Evolutionary conservation across 371 early-diverging fungal genomes (phyloP), one percentile per base, ranked within the genome.

Genomic region (Apophysomyces ossiformis): DNA sequence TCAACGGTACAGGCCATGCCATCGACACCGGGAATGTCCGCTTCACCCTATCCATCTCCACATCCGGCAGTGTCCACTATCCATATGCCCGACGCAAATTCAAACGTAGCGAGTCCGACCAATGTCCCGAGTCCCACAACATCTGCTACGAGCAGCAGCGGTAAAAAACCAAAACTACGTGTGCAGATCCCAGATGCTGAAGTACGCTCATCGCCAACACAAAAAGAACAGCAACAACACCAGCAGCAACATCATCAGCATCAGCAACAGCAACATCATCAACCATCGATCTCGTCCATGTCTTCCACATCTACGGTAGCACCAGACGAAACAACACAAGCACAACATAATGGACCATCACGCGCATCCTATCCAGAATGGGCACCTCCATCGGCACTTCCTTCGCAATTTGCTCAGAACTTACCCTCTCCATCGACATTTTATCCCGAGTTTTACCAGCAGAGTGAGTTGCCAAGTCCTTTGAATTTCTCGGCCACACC

Each of bases 401-500:
- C 87, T 2, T 87, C 87, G 12, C 87, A 92, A 68, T 91, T 90
- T 67, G 90, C 90, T 39, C 92, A 91, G 68, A 91, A 88, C 66
- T 73, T 92, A 36, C 92, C 91, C 11, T 91, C 91, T 12, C 92
- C 92, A 4, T 88, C 89, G 4, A 85, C 90, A 1, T 92, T 92
- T 70, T 92, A 91, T 69, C 89, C 91, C 7, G 87, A 90, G 57
- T 88, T 92, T 57, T 92, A 91, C 74, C 88, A 87, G 60, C 87
- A 82, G 61, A 83, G 73, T 69, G 89, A 87, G 60, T 69, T 83
- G 57, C 87, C 83, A 11, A 89, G 88, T 65, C 89, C 89, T 8
- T 71, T 89, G 60, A 83, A 87, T 61, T 89, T 89, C 63, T 85
- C 85, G 16, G 76, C 82, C 7, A 89, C 89, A 32, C 89, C 89